Base-by-base conservation (phyloP, 257 asterid species). In the Scutellaria barbata region DNA sequence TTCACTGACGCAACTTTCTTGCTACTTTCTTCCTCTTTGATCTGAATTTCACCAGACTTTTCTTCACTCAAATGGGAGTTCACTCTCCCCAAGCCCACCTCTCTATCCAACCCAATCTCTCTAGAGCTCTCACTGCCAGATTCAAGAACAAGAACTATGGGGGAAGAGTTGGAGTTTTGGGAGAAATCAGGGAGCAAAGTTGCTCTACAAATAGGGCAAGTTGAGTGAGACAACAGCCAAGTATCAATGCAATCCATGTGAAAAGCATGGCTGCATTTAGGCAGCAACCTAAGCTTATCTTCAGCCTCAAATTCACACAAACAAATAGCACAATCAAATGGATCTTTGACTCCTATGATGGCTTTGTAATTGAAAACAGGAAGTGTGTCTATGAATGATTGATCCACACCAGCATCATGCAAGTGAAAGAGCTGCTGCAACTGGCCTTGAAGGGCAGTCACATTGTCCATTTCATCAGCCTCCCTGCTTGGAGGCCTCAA, bases 241-340 rank as follows among this genome's bases (percentile, higher is more conserved):
- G 99, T 94, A 43, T 94, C 99, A 45, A 94, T 94, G 42, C 98
- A 94, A 5, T 85, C 97, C 95, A 90, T 85, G 83, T 94, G 98
- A 73, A 94, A 94, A 30, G 98, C 98, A 69, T 94, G 98, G 85
- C 96, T 93, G 64, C 98, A 93, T 76, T 89, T 86, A 1, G 98
- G 97, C 42, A 93, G 75, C 70, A 89, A 68, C 63, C 97, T 81
- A 0, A 94, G 92, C 56, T 86, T 87, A 78, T 94, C 96, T 2
- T 94, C 98, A 3, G 71, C 74, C 66, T 91, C 97, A 71, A 91
- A 94, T 65, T 91, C 99, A 82, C 96, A 91, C 66, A 94, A 63
- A 57, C 99, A 94, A 5, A 94, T 97, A 72, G 99, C 99, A 72
- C 99, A 94, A 65, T 94, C 99, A 67, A 94, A 91, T 0, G 96